Evolutionary conservation across 805 yeast genomes (phyloP).

Genomic region (Lipomyces sp.): DNA sequence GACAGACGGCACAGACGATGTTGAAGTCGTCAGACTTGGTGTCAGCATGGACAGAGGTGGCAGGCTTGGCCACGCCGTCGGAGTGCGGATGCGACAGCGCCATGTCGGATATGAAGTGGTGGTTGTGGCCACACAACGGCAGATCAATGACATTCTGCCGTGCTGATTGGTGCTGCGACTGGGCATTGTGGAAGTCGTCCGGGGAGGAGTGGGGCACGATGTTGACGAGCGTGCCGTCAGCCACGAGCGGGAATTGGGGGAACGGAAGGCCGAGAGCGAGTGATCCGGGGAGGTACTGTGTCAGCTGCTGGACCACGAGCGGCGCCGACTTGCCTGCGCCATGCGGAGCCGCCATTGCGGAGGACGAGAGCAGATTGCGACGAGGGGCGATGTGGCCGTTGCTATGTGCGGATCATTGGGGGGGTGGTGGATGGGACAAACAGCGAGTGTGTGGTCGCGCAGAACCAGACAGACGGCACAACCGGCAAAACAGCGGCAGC

Average conservation of each 20-base stretch:
- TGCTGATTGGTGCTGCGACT: background rate
- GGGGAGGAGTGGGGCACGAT: background rate
- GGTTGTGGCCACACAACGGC: constrained; percentile 20
- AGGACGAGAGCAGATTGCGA: background rate
- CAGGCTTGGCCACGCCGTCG: background rate
- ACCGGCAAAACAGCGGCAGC: too few relatives aligned
- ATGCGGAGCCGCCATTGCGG: constrained; percentile 7
- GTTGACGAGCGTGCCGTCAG: background rate
- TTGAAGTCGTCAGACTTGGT: background rate
- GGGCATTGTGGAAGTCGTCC: background rate
- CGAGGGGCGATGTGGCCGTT: background rate
- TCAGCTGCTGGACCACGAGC: constrained; percentile 17
- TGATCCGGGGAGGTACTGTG: constrained; percentile 19
- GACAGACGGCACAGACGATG: constrained; percentile 20
- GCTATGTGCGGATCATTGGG: too few relatives aligned
- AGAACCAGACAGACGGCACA: too few relatives aligned
- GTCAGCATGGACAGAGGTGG: background rate
- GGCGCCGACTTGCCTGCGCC: constrained; percentile 27
- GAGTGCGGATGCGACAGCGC: too few relatives aligned
- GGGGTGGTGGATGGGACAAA: too few relatives aligned
- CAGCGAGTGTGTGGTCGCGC: too few relatives aligned
- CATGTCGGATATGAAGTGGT: constrained; percentile 13
- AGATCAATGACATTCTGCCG: background rate
- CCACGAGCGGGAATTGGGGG: constrained; percentile 12
- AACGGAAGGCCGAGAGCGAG: constrained; percentile 8